Evolutionary conservation across 768 basidiomycete genomes (phyloP).

Genomic region (Suillus occidentalis): DNA sequence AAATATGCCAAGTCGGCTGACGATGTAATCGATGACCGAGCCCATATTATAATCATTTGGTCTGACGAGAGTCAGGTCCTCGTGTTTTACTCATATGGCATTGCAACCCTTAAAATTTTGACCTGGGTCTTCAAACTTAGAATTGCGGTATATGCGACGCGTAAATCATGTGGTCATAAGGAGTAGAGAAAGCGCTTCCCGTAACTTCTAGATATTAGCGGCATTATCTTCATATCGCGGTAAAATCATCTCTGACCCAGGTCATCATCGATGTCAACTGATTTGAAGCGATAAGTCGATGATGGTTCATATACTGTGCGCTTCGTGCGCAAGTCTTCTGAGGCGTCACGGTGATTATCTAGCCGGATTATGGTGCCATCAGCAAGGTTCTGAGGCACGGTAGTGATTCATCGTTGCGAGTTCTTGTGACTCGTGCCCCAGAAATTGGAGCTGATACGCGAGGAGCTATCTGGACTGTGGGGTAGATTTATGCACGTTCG

Average conservation of each 20-base stretch:
- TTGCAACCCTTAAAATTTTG: neutral
- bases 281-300: slow-evolving; percentile 1
- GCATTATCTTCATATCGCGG: neutral
- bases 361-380: neutral
- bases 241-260: neutral
- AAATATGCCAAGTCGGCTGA: neutral
- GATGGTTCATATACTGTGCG: slow-evolving; percentile 1
- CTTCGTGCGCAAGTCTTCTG: slow-evolving; percentile 3
- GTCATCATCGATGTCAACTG: slow-evolving; percentile 4
- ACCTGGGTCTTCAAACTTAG: neutral
- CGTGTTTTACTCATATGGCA: neutral
- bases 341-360: slow-evolving; percentile 4
- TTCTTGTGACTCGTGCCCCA: neutral
- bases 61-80: neutral
- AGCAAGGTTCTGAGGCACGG: neutral
- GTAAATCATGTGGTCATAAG: neutral
- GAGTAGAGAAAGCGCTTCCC: neutral
- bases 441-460: neutral
- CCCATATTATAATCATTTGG: neutral
- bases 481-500: neutral
- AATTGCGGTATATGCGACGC: neutral
- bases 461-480: neutral
- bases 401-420: neutral
- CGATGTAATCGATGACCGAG: slow-evolving; percentile 1
- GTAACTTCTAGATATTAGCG: slow-evolving; percentile 1